Evolutionary conservation across 371 early-diverging fungal species (phyloP).

Genomic region (Choanephora cucurbitarum): DNA sequence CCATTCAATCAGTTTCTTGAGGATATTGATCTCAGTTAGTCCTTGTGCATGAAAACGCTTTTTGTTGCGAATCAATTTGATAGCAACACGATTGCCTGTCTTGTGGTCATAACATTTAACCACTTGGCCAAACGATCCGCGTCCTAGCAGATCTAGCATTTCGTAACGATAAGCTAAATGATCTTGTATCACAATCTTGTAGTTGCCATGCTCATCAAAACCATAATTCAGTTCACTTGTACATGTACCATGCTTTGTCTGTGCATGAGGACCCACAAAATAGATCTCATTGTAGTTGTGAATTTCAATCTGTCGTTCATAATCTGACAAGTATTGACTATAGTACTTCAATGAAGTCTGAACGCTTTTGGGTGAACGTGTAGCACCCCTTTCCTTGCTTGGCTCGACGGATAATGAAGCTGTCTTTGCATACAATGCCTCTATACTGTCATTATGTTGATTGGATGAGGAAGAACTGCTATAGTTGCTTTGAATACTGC

Average conservation of each 20-base stretch:
- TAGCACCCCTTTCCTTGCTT: slow-evolving; percentile 6
- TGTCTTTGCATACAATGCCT: not conserved
- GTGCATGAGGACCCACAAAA: slow-evolving; percentile 76
- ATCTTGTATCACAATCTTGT: slow-evolving; percentile 71
- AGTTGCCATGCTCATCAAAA: slow-evolving; percentile 85
- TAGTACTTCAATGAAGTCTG: slow-evolving; percentile 31
- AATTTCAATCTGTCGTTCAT: slow-evolving; percentile 80
- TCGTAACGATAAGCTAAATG: slow-evolving; percentile 85
- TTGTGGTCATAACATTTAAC: slow-evolving; percentile 82
- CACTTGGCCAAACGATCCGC: slow-evolving; percentile 94
- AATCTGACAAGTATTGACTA: slow-evolving; percentile 59
- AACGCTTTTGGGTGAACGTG: slow-evolving; percentile 36
- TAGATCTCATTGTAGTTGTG: slow-evolving; percentile 74
- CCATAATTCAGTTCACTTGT: slow-evolving; percentile 60
- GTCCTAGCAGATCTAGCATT: slow-evolving; percentile 77
- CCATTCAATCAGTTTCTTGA: slow-evolving; percentile 67
- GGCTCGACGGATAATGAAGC: not conserved
- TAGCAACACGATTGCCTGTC: slow-evolving; percentile 69
- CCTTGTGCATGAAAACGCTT: slow-evolving; percentile 88
- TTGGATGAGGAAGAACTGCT: not conserved
- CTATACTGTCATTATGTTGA: too few relatives aligned
- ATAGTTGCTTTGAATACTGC: too few relatives aligned
- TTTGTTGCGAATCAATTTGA: slow-evolving; percentile 90
- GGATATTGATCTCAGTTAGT: slow-evolving; percentile 80
- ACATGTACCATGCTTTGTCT: slow-evolving; percentile 52